Evolutionary conservation across 2,329 filamentous ascomycete genomes (phyloP), one percentile per base, ranked within the genome.

Genomic region (Coniochaeta sp.): DNA sequence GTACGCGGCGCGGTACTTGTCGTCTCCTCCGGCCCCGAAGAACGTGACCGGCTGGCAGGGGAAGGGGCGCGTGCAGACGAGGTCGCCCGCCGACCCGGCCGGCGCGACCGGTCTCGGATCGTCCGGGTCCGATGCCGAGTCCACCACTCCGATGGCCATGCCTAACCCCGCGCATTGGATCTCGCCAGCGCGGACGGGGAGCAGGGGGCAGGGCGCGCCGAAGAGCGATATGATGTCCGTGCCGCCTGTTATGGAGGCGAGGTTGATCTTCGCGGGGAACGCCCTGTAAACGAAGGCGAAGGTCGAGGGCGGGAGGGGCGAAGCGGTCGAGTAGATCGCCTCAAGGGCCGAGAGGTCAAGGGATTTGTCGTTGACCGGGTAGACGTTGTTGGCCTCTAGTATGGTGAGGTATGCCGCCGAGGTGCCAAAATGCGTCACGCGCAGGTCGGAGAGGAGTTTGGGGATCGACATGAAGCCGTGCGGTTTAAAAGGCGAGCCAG

Each of bases 181-280:
- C 70, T 92, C 87, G 26, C 90, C 90, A 1, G 79, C 79, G 64
- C 85, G 79, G 22, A 93, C 89, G 1, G 90, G 89, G 1, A 90
- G 78, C 4, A 93, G 79, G 0, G 89, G 89, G 59, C 89, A 93
- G 0, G 92, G 90, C 0, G 91, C 88, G 50, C 93, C 93, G 69
- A 98, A 99, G 36, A 98, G 84, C 0, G 93, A 96, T 65, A 98
- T 91, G 67, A 98, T 98, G 71, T 99, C 95, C 3, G 93, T 98
- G 57, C 93, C 95, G 40, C 95, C 95, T 0, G 93, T 98, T 69
- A 99, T 98, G 60, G 90, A 96, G 56, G 88, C 91, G 8, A 98
- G 84, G 73, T 97, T 93, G 65, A 98, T 80, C n/a, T 83, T 78
- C 0, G 82, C 69, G 1, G 92, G 91, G 69, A 98, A 96, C 1